A percentile compares a stretch with the other conserved stretches of the same genome.
Conservation (phyloP, 257 asterid genomes). For the Coffea eugenioides region DNA sequence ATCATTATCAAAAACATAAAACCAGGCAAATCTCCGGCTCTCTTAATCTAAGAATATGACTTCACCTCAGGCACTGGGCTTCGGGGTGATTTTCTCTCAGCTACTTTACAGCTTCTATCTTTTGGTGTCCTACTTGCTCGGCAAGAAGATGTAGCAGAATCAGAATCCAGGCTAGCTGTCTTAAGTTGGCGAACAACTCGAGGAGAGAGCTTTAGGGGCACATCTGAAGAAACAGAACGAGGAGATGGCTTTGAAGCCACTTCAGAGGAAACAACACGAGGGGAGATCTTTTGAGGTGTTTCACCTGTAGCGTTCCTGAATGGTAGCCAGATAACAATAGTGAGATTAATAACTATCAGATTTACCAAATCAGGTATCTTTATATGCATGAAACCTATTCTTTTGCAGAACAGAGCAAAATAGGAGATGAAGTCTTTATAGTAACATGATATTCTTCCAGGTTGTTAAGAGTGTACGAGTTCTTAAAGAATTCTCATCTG, state of each 20-base stretch:
- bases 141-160: conserved; percentile 60
- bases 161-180: conserved; percentile 51
- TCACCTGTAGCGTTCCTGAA: conserved; percentile 53
- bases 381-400: background rate
- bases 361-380: background rate
- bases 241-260: conserved; percentile 33
- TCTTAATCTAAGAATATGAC: background rate
- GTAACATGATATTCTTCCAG: background rate
- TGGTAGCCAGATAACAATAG: conserved; percentile 1
- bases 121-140: conserved; percentile 44
- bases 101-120: conserved; percentile 62
- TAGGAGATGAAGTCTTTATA: background rate
- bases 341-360: background rate
- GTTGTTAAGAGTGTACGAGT: background rate
- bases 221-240: conserved; percentile 33
- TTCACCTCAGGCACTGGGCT: conserved; percentile 68
- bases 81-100: conserved; percentile 48
- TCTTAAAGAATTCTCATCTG: background rate
- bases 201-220: conserved; percentile 48
- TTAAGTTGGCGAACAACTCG: conserved; percentile 74
- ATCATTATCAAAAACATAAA: background rate
- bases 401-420: background rate
- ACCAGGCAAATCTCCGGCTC: background rate
- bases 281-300: conserved; percentile 38
- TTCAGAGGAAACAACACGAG: conserved; percentile 30